phyloP scores from a whole-genome alignment of 768 basidiomycete genomes.

The Hygrocybe punicea region DNA sequence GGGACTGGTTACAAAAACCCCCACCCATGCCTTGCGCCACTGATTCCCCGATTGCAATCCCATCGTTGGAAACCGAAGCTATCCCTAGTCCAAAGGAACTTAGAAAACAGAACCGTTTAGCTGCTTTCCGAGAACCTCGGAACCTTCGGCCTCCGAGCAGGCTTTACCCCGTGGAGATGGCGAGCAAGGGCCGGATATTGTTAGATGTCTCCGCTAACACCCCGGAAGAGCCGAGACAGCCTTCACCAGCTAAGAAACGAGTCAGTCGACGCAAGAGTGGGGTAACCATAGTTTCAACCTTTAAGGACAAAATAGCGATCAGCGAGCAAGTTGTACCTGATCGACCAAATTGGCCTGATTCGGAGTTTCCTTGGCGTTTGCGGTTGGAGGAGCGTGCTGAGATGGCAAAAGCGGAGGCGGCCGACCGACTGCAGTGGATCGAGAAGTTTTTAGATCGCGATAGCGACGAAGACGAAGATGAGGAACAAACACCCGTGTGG shows the following conservation, averaged over 20 bases:
- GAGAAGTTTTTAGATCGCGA: constrained; percentile 71
- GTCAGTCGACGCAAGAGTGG: constrained; percentile 47
- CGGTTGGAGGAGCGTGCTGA: constrained; percentile 55
- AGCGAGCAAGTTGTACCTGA: constrained; percentile 26
- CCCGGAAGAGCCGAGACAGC: constrained; percentile 26
- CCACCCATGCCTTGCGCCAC: constrained; percentile 46
- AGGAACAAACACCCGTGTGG: constrained; percentile 30
- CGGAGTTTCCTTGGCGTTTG: constrained; percentile 74
- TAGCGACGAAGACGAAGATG: constrained; percentile 57
- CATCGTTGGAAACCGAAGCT: constrained; percentile 39
- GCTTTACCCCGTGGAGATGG: constrained; percentile 61
- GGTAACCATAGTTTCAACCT: constrained; percentile 21
- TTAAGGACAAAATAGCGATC: constrained; percentile 37
- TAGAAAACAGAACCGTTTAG: constrained; percentile 63
- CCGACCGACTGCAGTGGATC: constrained; percentile 61
- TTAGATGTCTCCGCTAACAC: constrained; percentile 50
- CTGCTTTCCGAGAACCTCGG: constrained; percentile 56
- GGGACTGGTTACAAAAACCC: constrained; percentile 60
- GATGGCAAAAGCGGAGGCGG: constrained; percentile 50
- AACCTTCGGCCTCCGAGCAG: constrained; percentile 35
- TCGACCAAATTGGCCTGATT: constrained; percentile 74
- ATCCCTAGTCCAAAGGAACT: constrained; percentile 57
- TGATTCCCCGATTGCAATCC: constrained; percentile 44
- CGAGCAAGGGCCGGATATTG: constrained; percentile 69
- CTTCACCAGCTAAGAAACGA: constrained; percentile 40